These are phyloP conservation scores for Streptanthus diversifolius DNA, from an alignment of 345 rosid genomes.

Conservation along the genomic window DNA sequence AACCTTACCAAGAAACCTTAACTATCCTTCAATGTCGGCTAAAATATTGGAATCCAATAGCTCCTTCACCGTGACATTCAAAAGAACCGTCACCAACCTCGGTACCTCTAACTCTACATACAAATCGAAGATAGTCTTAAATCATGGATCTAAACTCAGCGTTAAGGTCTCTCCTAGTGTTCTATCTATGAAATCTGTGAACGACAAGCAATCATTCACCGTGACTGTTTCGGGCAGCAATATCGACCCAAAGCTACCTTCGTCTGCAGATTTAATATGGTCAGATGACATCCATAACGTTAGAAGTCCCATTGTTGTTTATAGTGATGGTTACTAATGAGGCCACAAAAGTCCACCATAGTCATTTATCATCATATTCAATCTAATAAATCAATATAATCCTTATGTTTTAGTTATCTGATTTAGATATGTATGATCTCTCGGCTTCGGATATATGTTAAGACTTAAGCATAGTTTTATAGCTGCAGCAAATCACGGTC, in stretches of 20 bases:
- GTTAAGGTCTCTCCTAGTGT: neutral
- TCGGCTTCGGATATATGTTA: neutral
- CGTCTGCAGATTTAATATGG: neutral
- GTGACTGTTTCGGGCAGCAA: neutral
- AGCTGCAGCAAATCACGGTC: neutral
- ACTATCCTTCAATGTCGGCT: constrained; percentile 52
- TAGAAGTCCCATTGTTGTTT: constrained; percentile 13
- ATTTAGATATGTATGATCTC: neutral
- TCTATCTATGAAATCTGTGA: neutral
- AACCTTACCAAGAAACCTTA: constrained; percentile 35
- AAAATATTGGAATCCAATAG: neutral
- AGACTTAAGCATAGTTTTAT: neutral
- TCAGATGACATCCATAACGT: constrained; percentile 11
- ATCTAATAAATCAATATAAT: neutral
- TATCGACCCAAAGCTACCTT: neutral
- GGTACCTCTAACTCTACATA: constrained; percentile 45
- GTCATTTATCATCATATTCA: neutral
- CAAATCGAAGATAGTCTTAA: constrained; percentile 20
- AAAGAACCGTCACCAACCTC: constrained; percentile 55
- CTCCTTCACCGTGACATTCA: constrained; percentile 26
- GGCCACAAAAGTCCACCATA: too few relatives aligned
- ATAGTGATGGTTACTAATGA: neutral
- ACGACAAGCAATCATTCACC: constrained; percentile 8
- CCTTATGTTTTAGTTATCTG: neutral
- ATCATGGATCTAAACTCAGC: neutral